These are phyloP conservation scores for Cordyceps tenuipes DNA, from an alignment of 2,329 filamentous ascomycete genomes.

Conservation along the genomic window DNA sequence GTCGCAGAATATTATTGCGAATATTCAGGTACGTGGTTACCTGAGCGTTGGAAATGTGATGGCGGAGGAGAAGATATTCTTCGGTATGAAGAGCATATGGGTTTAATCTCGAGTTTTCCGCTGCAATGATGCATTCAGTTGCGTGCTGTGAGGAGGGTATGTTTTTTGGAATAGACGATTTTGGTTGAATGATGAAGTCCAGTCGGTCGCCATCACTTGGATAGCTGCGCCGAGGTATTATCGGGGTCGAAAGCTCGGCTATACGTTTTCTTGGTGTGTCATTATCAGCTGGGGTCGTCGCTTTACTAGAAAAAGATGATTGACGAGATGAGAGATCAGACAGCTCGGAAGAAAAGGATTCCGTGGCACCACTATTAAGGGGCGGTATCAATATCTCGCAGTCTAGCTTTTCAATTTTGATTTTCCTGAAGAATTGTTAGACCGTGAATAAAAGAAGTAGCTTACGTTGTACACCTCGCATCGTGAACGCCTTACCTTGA, in stretches of 20 bases:
- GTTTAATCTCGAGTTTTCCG: constrained; percentile 80
- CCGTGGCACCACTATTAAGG: constrained; percentile 18
- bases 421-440: not conserved
- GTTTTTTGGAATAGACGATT: constrained; percentile 73
- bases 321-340: constrained; percentile 48
- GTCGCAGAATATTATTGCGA: constrained; percentile 80
- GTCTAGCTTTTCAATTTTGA: constrained; percentile 3
- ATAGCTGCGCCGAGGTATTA: constrained; percentile 14
- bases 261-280: constrained; percentile 21
- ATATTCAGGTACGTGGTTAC: constrained; percentile 96
- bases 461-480: not conserved
- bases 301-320: constrained; percentile 53
- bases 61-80: constrained; percentile 72
- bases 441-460: not conserved
- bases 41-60: constrained; percentile 78
- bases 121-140: constrained; percentile 82
- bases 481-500: not conserved
- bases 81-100: constrained; percentile 80
- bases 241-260: constrained; percentile 13
- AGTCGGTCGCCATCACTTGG: constrained; percentile 26
- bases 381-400: not conserved
- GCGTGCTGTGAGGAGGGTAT: constrained; percentile 71
- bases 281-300: constrained; percentile 49
- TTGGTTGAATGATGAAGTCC: constrained; percentile 57
- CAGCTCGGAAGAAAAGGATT: constrained; percentile 45